These are phyloP conservation scores for Fraxinus sp. DNA, from an alignment of 305 asterid species.

Conservation along the genomic window DNA sequence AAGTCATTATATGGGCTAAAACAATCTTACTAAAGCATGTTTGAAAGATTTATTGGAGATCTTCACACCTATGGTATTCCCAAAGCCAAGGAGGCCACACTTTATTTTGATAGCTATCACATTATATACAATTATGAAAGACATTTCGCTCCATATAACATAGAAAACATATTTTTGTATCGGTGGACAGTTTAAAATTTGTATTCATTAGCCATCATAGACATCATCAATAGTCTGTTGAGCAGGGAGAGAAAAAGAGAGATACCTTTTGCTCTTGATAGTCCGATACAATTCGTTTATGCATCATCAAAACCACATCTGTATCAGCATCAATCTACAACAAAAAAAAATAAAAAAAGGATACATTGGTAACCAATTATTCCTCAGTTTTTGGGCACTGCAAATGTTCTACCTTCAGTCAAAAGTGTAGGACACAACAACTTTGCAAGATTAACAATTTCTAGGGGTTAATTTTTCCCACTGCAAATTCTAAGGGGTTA, in stretches of 20 bases:
- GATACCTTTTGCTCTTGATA: slow-evolving; percentile 76
- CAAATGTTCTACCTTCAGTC: slow-evolving; percentile 13
- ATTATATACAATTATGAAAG: background rate
- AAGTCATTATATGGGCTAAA: background rate
- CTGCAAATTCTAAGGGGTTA: background rate
- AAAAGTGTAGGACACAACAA: slow-evolving; percentile 12
- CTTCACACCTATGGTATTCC: background rate
- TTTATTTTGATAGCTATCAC: background rate
- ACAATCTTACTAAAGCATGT: background rate
- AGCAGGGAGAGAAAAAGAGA: slow-evolving; percentile 23
- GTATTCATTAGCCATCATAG: background rate
- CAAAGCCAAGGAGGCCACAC: background rate
- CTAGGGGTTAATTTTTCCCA: background rate
- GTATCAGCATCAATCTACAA: slow-evolving; percentile 69
- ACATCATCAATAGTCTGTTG: background rate
- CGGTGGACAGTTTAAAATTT: background rate
- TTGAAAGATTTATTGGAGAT: background rate
- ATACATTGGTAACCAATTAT: slow-evolving; percentile 16
- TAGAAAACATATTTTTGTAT: background rate
- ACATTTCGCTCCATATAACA: background rate
- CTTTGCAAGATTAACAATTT: background rate
- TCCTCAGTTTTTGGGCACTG: background rate
- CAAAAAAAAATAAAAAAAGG: slow-evolving; percentile 6
- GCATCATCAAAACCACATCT: slow-evolving; percentile 62
- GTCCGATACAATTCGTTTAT: slow-evolving; percentile 63